Base-by-base conservation (phyloP, 208 protist species). In the Acanthamoeba healyi region DNA sequence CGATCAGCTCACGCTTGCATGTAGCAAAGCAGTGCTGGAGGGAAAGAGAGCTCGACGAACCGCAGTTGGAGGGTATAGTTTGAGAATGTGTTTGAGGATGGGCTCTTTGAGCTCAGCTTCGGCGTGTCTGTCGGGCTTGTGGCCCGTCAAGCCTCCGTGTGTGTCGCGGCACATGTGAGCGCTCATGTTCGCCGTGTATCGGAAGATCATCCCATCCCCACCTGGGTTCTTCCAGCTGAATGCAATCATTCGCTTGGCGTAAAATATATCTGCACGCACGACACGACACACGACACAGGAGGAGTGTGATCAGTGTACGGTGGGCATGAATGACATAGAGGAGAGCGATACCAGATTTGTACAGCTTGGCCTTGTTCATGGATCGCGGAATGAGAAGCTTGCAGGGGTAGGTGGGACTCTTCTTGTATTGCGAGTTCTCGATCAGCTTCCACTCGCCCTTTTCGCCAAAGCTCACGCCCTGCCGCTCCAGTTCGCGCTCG, bases 41-140 rank as follows among this genome's bases (percentile, higher is more conserved):
- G 38, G 67, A 17, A 77, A 77, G 40, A 36, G 29, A 40, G 56
- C 56, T 14, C 22, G 19, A 77, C 77, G 38, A 14, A 86, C 77
- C 7, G 77, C 22, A n/a, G 42, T 58, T 22, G 2, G 32, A 22
- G 77, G 77, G 44, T 86, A 86, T 22, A 86, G 40, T 38, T 86
- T 86, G 77, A 86, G 77, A 44, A 86, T 86, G 29, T 86, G 77
- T 22, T 86, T 58, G 77, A 86, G 14, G n/a, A 86, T 86, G n/a
- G 77, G 44, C 44, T 86, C 77, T n/a, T 38, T 86, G 44, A 86
- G 24, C 46, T 86, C 77, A 36, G 17, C 7, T 1, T 77, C 67
- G 32, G 67, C 44, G n/a, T 86, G 46, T 6, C 12, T 24, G 46
- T 86, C 40, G n/a, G 22, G 44, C 29, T 58, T 86, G 29, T 86